phyloP scores from a whole-genome alignment of 345 rosid genomes.

The Durio zibethinus region DNA sequence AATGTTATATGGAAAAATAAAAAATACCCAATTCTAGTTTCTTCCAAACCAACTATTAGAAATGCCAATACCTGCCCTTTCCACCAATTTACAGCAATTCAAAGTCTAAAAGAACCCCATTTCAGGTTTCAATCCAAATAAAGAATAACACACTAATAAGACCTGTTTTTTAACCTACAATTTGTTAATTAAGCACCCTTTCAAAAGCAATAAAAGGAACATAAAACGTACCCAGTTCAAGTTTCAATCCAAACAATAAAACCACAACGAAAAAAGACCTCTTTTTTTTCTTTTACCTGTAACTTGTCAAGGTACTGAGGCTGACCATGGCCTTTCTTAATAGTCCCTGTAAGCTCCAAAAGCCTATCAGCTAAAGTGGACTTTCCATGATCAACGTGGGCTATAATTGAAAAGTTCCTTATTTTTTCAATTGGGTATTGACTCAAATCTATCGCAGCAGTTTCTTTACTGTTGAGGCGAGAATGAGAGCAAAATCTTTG shows the following conservation, averaged over 20 bases:
- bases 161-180: neutral
- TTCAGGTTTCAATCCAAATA: neutral
- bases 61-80: neutral
- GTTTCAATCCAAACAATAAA: neutral
- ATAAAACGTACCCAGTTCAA: neutral
- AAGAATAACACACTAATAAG: neutral
- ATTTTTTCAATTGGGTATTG: constrained; percentile 73
- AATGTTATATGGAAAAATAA: neutral
- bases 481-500: constrained; percentile 52
- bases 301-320: constrained; percentile 96
- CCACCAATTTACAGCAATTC: neutral
- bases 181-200: neutral
- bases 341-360: constrained; percentile 97
- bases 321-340: constrained; percentile 88
- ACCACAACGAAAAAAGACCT: neutral
- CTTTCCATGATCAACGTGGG: constrained; percentile 94
- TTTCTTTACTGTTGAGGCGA: constrained; percentile 42
- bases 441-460: constrained; percentile 49
- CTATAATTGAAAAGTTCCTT: constrained; percentile 91
- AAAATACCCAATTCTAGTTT: neutral
- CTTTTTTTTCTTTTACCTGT: constrained; percentile 42
- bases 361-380: constrained; percentile 94
- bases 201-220: neutral
- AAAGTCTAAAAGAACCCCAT: neutral
- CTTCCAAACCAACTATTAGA: neutral